Percentiles rank a stretch among this genome's conserved stretches.
Conservation (phyloP, 2,329 filamentous ascomycete species). For the Sordariomycetes sp. region DNA sequence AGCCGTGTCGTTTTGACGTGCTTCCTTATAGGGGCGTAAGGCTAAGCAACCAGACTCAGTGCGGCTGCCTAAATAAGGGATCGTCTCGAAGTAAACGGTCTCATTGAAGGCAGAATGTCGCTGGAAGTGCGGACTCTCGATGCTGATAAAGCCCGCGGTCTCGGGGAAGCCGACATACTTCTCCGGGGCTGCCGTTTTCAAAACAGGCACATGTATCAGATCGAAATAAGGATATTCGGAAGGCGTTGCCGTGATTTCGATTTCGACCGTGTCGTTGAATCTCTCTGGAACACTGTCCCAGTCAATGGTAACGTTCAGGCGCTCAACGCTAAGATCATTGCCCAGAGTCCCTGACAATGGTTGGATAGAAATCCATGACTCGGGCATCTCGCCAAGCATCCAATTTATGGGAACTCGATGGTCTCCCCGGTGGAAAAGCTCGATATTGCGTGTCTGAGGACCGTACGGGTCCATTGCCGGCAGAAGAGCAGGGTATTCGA, state of each 20-base stretch:
- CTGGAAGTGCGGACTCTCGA: slow-evolving; percentile 10
- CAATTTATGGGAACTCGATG: slow-evolving; percentile 13
- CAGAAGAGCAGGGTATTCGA: too few relatives aligned
- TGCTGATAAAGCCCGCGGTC: slow-evolving; percentile 8
- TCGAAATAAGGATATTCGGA: slow-evolving; percentile 6
- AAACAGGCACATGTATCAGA: slow-evolving; percentile 6
- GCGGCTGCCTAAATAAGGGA: slow-evolving; percentile 5
- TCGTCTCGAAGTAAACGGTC: slow-evolving; percentile 7
- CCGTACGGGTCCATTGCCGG: slow-evolving; percentile 34
- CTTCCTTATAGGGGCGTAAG: slow-evolving; percentile 4
- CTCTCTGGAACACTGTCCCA: slow-evolving; percentile 28
- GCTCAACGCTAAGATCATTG: slow-evolving; percentile 8
- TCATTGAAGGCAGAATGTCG: slow-evolving; percentile 7
- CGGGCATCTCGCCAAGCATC: slow-evolving; percentile 7
- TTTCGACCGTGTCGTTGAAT: slow-evolving; percentile 8
- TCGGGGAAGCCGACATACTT: slow-evolving; percentile 11
- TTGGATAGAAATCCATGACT: slow-evolving; percentile 4
- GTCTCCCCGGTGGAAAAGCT: slow-evolving; percentile 37
- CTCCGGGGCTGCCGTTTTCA: slow-evolving; percentile 2
- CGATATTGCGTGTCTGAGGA: slow-evolving; percentile 14
- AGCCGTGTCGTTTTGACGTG: too few relatives aligned
- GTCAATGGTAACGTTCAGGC: slow-evolving; percentile 34
- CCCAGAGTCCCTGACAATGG: slow-evolving; percentile 2
- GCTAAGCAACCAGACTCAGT: slow-evolving; percentile 7
- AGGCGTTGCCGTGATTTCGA: slow-evolving; percentile 3